Evolutionary conservation across 192 early-diverging fungal genomes (phyloP).

Genomic region (Coemansia sp.): DNA sequence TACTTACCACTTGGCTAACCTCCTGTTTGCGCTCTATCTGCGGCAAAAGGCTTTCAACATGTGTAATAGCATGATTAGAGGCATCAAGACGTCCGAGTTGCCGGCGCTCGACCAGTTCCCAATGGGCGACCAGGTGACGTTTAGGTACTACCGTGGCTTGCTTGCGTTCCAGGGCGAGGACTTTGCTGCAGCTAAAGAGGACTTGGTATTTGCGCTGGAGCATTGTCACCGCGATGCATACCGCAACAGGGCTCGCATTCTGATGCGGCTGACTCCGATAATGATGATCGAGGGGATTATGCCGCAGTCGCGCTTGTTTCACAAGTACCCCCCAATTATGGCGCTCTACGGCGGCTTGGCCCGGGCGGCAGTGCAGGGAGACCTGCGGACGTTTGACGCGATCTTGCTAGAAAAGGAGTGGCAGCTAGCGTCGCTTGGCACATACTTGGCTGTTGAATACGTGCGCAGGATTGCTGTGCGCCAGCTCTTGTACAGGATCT

Average conservation of each 20-base stretch:
- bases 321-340: constrained; percentile 59
- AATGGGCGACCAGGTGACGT: constrained; percentile 81
- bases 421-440: constrained; percentile 63
- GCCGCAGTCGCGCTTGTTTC: constrained; percentile 61
- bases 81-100: constrained; percentile 69
- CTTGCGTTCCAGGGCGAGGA: constrained; percentile 83
- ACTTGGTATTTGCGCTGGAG: constrained; percentile 50
- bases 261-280: constrained; percentile 79
- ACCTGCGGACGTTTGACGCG: constrained; percentile 74
- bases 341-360: constrained; percentile 65
- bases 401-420: constrained; percentile 58
- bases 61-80: constrained; percentile 77
- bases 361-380: constrained; percentile 66
- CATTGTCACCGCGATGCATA: constrained; percentile 44
- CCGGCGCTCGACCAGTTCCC: constrained; percentile 76
- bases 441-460: constrained; percentile 80
- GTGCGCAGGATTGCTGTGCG: constrained; percentile 69
- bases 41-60: constrained; percentile 73
- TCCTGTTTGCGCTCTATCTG: constrained; percentile 87
- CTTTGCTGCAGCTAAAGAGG: constrained; percentile 60
- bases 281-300: constrained; percentile 70
- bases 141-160: constrained; percentile 82
- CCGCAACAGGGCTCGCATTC: constrained; percentile 64
- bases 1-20: constrained; percentile 81
- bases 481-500: constrained; percentile 78